phyloP scores from a whole-genome alignment of 768 basidiomycete species.

The Mycena maculata region DNA sequence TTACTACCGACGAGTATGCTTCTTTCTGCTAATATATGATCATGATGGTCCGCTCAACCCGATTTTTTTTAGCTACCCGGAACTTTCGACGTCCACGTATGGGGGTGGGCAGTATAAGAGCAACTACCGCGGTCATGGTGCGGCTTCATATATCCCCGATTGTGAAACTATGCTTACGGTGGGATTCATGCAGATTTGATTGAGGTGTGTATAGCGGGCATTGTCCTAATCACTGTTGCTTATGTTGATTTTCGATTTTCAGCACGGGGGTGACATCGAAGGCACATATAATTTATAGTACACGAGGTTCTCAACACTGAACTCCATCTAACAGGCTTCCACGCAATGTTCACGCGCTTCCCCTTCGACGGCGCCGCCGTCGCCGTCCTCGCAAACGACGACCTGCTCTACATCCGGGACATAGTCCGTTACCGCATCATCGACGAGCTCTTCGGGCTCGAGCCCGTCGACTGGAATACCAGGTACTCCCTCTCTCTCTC shows the following conservation, averaged over 20 bases:
- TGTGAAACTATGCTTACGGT: not conserved
- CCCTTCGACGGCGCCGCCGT: conserved; percentile 27
- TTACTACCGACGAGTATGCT: conserved; percentile 21
- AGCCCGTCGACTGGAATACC: conserved; percentile 35
- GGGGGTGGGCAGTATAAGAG: conserved; percentile 42
- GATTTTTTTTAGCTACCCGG: conserved; percentile 30
- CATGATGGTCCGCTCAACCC: not conserved
- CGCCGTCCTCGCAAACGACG: conserved; percentile 26
- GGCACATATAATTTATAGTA: conserved; percentile 26
- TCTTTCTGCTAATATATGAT: too few species aligned
- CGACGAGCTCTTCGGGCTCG: conserved; percentile 28
- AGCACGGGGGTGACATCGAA: conserved; percentile 38
- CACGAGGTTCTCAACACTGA: too few species aligned
- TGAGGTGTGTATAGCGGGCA: conserved; percentile 24
- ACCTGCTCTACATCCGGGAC: conserved; percentile 11
- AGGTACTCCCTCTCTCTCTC: not conserved
- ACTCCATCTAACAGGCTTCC: conserved; percentile 27
- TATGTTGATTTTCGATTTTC: not conserved
- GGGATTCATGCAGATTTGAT: conserved; percentile 17
- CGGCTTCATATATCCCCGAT: not conserved
- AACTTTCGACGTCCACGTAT: conserved; percentile 41
- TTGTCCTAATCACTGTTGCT: not conserved
- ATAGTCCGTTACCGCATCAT: conserved; percentile 31
- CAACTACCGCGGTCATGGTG: conserved; percentile 44
- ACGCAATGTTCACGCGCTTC: conserved; percentile 25